Percentiles rank a stretch among this genome's conserved stretches.
phyloP scores from a whole-genome alignment of 305 asterid genomes.

The Nicotiana rustica region DNA sequence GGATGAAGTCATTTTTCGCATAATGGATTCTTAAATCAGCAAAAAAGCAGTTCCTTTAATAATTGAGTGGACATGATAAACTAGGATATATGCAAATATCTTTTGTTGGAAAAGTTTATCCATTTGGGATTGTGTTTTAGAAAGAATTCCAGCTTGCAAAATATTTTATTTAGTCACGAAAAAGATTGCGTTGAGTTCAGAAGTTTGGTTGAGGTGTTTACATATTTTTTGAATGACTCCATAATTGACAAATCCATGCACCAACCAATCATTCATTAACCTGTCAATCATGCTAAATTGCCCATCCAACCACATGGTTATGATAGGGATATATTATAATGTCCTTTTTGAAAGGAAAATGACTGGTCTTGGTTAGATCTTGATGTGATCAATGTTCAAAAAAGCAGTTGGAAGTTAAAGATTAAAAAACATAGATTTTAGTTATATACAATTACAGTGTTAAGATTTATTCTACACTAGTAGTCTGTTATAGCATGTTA shows the following conservation, averaged over 20 bases:
- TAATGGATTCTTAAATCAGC: constrained; percentile 13
- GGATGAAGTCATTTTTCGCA: not conserved
- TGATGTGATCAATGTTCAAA: not conserved
- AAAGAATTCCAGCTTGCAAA: not conserved
- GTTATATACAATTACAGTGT: not conserved
- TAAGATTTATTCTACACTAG: not conserved
- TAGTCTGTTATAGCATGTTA: not conserved
- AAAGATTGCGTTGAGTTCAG: not conserved
- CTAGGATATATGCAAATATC: not conserved
- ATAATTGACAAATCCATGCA: constrained; percentile 13
- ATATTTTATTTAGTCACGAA: not conserved
- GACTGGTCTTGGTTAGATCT: not conserved
- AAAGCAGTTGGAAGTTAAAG: not conserved
- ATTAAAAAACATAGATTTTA: not conserved
- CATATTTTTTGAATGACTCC: constrained; percentile 2
- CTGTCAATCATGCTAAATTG: constrained; percentile 3
- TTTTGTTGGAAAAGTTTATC: not conserved
- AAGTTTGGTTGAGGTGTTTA: constrained; percentile 4
- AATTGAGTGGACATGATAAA: not conserved
- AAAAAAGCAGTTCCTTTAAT: not conserved
- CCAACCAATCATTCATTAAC: constrained; percentile 27
- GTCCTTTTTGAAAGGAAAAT: not conserved
- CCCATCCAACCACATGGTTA: constrained; percentile 17
- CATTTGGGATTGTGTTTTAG: not conserved
- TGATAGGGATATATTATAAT: not conserved